Base-by-base conservation (phyloP, 257 asterid species). In the Orobanche coerulescens region DNA sequence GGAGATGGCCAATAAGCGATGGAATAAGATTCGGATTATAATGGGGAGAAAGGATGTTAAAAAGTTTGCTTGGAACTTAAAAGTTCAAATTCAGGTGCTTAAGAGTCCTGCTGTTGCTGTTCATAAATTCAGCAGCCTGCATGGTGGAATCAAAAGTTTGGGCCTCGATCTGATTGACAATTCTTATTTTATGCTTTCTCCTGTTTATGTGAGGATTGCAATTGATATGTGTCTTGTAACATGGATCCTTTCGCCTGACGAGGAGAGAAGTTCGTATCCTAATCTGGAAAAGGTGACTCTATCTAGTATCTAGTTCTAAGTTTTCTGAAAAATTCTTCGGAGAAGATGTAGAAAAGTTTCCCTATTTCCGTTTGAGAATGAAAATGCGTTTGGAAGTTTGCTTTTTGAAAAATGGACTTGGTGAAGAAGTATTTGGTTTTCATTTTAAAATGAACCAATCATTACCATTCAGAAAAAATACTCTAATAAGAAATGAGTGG, bases 211-310 rank as follows among this genome's bases (percentile, higher is more conserved):
- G 65, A 76, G 81, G 71, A 71, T 68, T 73, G 83, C 83, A 42
- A 73, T 88, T 72, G 98, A 92, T 71, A 61, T 88, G 78, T 75
- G 81, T 58, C 72, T 88, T 55, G 84, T 77, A 43, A 82, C 91
- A 42, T 92, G 98, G 98, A 84, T 84, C 62, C 94, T 92, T 69
- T 86, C 95, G 46, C 98, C 98, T 59, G 98, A 91, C 77, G 95
- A 85, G 75, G 98, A 82, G 82, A 88, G 69, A 81, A 83, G 93
- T 69, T 85, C 96, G 51, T 68, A 43, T 68, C 95, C 95, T 39
- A 86, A 79, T 75, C 75, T 92, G 66, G 95, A 92, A 69, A 92
- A 88, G 98, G 97, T 92, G 81, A 62, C 58, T 49, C 16, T 13
- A 6, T 67, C 40, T 31, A 14, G 58, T 19, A 6, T 34, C 24